These are phyloP conservation scores for Penicillium sp. DNA, from an alignment of 2,329 filamentous ascomycete species.

Conservation along the genomic window DNA sequence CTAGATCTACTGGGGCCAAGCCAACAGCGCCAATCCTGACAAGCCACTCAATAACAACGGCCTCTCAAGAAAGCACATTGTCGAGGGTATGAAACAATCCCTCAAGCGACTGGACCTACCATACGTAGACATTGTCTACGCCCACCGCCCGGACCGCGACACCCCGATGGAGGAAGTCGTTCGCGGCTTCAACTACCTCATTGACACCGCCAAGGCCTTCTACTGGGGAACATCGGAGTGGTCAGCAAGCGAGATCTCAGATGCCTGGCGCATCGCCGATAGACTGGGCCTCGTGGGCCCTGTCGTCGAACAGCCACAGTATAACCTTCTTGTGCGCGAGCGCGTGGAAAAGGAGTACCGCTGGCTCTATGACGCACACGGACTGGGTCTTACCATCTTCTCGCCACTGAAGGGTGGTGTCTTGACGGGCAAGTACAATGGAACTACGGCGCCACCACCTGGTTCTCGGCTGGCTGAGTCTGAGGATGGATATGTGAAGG, in stretches of 20 bases:
- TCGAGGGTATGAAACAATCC: slow-evolving; percentile 63
- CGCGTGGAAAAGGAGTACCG: slow-evolving; percentile 65
- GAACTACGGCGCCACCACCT: slow-evolving; percentile 50
- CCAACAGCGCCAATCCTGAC: slow-evolving; percentile 59
- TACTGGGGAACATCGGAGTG: slow-evolving; percentile 72
- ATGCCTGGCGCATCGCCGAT: slow-evolving; percentile 62
- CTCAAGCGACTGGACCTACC: slow-evolving; percentile 62
- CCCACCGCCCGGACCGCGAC: slow-evolving; percentile 65
- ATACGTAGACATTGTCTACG: slow-evolving; percentile 71
- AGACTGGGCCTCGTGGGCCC: slow-evolving; percentile 62
- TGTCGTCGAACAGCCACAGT: slow-evolving; percentile 65
- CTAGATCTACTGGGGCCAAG: slow-evolving; percentile 64
- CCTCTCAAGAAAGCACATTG: slow-evolving; percentile 67
- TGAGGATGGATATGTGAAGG: slow-evolving; percentile 56
- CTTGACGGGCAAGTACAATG: slow-evolving; percentile 66
- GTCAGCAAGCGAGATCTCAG: slow-evolving; percentile 64
- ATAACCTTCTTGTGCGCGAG: slow-evolving; percentile 62
- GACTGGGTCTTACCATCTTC: slow-evolving; percentile 63
- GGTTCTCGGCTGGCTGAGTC: slow-evolving; percentile 58
- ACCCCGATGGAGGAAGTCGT: slow-evolving; percentile 72
- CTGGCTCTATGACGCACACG: slow-evolving; percentile 60
- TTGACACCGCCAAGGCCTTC: slow-evolving; percentile 65
- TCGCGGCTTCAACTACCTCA: slow-evolving; percentile 68
- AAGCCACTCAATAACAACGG: slow-evolving; percentile 67
- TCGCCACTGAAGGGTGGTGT: slow-evolving; percentile 62